Base-by-base conservation (phyloP, 2,329 filamentous ascomycete species). In the Gaeumannomyces sp. region DNA sequence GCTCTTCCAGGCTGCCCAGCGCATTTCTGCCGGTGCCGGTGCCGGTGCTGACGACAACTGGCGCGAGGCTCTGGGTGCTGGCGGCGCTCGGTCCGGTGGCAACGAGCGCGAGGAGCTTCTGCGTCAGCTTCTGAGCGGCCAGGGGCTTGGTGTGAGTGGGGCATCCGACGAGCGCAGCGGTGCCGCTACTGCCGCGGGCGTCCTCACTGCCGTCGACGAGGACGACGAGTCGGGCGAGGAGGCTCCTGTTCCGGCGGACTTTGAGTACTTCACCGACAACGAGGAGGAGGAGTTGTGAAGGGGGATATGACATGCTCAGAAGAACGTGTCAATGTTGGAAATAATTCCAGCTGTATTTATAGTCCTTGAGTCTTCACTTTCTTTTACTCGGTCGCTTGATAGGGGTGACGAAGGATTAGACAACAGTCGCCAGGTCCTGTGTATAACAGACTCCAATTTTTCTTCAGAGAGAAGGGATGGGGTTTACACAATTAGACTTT, bases 121-220 rank as follows among this genome's bases (percentile, higher is more conserved):
- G 35, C 77, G 77, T 22, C 74, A 76, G 50, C 64, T 67, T 65
- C 73, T 76, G 53, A 75, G 76, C 58, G 70, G 75, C 65, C 59
- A 67, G 69, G 45, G 45, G 45, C 45, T 53, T 31, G 69, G 70
- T 64, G 68, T 71, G 65, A 65, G 73, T 45, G 65, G 72, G 28
- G 38, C 16, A 71, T 67, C 62, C 69, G 61, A 70, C 69, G 53
- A 71, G 7, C 53, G 62, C 27, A 73, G 77, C 57, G 86, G 89
- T 63, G 88, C 90, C 25, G 88, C 87, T 0, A 89, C 89, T 0
- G 90, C 90, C 0, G 92, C 90, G 0, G 91, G 89, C 65, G 91
- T 96, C 2, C 79, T 97, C 70, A 97, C 90, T 4, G 89, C 93
- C 7, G 87, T 96, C 4, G 93, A 97, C 71, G 94, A 98, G 76